Base-by-base conservation (phyloP, 805 yeast species). In the Yamadazyma laniorum region DNA sequence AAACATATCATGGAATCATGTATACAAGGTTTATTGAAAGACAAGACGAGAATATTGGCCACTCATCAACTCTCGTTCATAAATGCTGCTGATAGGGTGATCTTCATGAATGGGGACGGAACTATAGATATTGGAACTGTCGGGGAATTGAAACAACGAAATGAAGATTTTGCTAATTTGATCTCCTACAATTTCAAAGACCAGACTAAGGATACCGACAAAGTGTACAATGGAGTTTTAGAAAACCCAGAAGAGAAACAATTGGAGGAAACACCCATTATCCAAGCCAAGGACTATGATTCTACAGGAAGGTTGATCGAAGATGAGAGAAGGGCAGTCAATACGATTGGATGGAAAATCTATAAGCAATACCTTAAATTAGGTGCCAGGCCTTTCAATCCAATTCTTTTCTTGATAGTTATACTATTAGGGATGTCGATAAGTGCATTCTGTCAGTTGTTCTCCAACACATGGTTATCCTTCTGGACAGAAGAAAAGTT, bases 381-480 rank as follows among this genome's bases (percentile, higher is more conserved):
- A 16, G 89, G 86, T 19, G 70, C 82, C 18, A 81, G 82, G 18
- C 41, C 41, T 3, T 32, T 41, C 17, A 32, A 22, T 22, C 45
- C 47, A 9, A 34, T 53, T 6, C 29, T 53, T 11, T 37, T 53
- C 16, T 42, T 56, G 12, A 58, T 63, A 1, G 11, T 52, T 12
- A 40, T 59, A 9, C 12, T 61, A 3, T 2, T 45, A 3, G 34
- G 45, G 5, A 47, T 56, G 44, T 42, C 56, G 23, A 43, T 72
- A 7, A 67, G 72, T 38, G 72, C 75, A 1, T 82, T 81, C 55
- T 65, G 74, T 42, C 70, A 66, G 42, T 57, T 81, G 33, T 79
- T 82, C 52, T 72, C 83, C 32, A 82, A 81, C 55, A 78, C 80
- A 16, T 85, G 95, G 95, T 67, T 89, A 40, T 81, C 95, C 0